Evolutionary conservation across 306 rosid species (phyloP).

Genomic region (Prunus dulcis): DNA sequence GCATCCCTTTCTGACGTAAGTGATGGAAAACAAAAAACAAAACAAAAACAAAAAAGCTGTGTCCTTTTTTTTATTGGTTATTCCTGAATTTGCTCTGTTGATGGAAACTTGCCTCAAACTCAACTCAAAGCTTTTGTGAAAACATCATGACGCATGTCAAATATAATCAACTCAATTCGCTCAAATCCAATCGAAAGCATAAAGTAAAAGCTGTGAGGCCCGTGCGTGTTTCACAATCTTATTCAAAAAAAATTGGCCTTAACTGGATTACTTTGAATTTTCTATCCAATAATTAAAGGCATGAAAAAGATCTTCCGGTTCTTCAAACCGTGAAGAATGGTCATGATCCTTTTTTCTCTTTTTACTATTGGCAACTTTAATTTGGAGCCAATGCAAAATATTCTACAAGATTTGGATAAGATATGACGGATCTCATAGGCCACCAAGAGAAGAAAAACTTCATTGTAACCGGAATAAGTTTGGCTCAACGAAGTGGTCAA

Average conservation of each 20-base stretch:
- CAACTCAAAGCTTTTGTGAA: not conserved
- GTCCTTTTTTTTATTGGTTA: too few species aligned
- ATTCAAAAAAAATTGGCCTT: not conserved
- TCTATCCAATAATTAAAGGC: not conserved
- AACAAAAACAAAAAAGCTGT: not conserved
- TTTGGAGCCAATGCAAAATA: not conserved
- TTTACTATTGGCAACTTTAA: not conserved
- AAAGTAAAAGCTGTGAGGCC: too few species aligned
- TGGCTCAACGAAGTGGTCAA: not conserved
- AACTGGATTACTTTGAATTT: not conserved
- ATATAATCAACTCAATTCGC: not conserved
- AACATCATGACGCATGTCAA: not conserved
- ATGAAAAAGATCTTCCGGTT: not conserved
- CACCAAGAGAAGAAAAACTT: not conserved
- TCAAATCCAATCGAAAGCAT: too few species aligned
- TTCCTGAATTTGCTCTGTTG: not conserved
- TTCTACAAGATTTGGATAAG: conserved; percentile 13
- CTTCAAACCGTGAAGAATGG: not conserved
- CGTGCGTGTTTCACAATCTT: not conserved
- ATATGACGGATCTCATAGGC: conserved; percentile 5
- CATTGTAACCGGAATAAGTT: not conserved
- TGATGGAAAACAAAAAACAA: not conserved
- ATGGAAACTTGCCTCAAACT: not conserved
- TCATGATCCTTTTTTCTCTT: not conserved
- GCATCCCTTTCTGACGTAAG: not conserved